Percentiles rank a stretch among this genome's conserved stretches.
phyloP scores from a whole-genome alignment of 169 alveolate genomes.

The Cyclospora cayetanensis region DNA sequence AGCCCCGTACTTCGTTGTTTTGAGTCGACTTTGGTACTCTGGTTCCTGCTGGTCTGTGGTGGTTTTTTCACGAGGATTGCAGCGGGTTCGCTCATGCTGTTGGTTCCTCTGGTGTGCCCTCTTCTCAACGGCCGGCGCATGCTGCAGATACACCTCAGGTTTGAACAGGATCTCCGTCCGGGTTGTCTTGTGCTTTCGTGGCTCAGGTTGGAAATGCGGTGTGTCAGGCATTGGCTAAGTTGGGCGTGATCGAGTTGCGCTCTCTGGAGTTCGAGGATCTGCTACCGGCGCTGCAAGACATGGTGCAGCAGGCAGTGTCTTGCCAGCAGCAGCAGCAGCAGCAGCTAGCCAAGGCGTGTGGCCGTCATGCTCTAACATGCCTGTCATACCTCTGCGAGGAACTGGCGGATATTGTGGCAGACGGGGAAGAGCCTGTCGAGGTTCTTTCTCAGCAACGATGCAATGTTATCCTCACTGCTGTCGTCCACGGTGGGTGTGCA shows the following conservation, averaged over 20 bases:
- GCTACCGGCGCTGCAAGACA: slow-evolving; percentile 74
- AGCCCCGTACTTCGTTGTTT: neutral
- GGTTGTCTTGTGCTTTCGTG: neutral
- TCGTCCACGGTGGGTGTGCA: slow-evolving; percentile 75
- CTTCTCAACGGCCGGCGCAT: neutral
- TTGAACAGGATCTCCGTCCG: neutral
- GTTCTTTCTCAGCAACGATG: slow-evolving; percentile 74
- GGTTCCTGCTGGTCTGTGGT: neutral
- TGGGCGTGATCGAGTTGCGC: slow-evolving; percentile 81
- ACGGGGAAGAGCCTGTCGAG: slow-evolving; percentile 72
- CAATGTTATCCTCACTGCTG: slow-evolving; percentile 80
- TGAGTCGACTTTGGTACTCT: neutral
- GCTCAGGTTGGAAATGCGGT: slow-evolving; percentile 74
- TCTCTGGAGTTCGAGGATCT: slow-evolving; percentile 77
- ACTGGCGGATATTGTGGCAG: slow-evolving; percentile 75
- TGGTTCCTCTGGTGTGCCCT: neutral
- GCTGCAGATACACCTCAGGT: neutral
- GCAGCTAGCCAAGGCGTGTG: slow-evolving; percentile 69
- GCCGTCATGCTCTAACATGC: slow-evolving; percentile 76
- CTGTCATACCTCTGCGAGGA: slow-evolving; percentile 80
- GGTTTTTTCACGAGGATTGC: neutral
- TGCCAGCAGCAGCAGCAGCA: slow-evolving; percentile 67
- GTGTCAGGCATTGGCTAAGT: slow-evolving; percentile 80
- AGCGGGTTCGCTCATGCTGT: neutral
- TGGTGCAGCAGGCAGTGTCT: slow-evolving; percentile 67